Evolutionary conservation across 2,329 filamentous ascomycete species (phyloP), one percentile per base, ranked within the genome.

Genomic region (Amauroascus verrucosus): DNA sequence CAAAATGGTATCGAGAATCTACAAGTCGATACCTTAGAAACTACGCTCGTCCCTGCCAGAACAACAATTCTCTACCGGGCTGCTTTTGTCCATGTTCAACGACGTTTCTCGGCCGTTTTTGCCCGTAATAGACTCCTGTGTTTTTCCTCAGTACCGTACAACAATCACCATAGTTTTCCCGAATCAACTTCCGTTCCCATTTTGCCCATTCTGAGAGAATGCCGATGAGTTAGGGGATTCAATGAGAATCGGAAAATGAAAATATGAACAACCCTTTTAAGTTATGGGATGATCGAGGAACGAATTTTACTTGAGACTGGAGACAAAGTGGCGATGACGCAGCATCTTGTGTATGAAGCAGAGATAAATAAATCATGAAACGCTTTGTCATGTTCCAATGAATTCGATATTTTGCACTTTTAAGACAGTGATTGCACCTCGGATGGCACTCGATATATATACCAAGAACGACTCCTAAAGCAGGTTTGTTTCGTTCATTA

Each of bases 321-420:
- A n/a, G 26, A 52, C n/a, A 44, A 43, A 37, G 35, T 11, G 50
- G 41, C 50, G 8, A 40, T 20, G 41, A 30, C 18, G 32, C 26
- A 30, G 50, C 50, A 30, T 46, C 46, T 28, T 46, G 40, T 52
- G 40, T 52, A 46, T 38, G 30, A 37, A 52, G 20, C 50, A 52
- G 50, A 24, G 38, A 46, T 46, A 37, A 45, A 38, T 38, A 52
- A 24, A 26, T 52, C 50, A 52, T 52, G 50, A 52, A 51, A 51
- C 49, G 24, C 46, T 38, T 35, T 51, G 28, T 51, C 48, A 43
- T 41, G 35, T 24, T 24, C 26, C 22, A 38, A 45, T 20, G n/a
- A n/a, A 18, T 9, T 38, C 14, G 26, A 40, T 11, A 45, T 22
- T 8, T 4, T 16, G 3, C 14, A 5, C 33, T 37, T 37, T 30